Percentiles rank a stretch among this genome's conserved stretches.
These are phyloP conservation scores for Hydrangea macrophylla DNA, from an alignment of 148 eudicot genomes.

Conservation along the genomic window DNA sequence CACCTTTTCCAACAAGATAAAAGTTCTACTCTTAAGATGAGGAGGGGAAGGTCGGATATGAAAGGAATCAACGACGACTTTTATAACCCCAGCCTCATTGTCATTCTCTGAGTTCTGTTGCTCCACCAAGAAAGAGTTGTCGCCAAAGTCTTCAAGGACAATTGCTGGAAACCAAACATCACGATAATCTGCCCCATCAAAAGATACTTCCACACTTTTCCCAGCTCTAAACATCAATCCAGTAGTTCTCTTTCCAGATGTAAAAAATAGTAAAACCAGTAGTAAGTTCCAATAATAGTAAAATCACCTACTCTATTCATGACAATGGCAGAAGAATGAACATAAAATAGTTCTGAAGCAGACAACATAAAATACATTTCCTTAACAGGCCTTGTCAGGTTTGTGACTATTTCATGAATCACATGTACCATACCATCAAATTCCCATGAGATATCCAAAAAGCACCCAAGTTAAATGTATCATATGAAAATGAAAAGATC, in stretches of 20 bases:
- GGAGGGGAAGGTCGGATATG: constrained; percentile 38
- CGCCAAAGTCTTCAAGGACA: constrained; percentile 15
- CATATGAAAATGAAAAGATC: too few relatives aligned
- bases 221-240: constrained; percentile 23
- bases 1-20: constrained; percentile 33
- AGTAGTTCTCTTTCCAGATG: constrained; percentile 11
- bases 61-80: constrained; percentile 18
- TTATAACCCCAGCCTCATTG: constrained; percentile 6
- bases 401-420: too few relatives aligned
- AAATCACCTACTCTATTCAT: background rate
- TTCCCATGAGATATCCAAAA: too few relatives aligned
- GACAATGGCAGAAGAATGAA: background rate
- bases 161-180: constrained; percentile 42
- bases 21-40: constrained; percentile 20
- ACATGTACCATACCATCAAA: too few relatives aligned
- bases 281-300: background rate
- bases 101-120: background rate
- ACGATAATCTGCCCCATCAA: constrained; percentile 20
- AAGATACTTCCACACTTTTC: constrained; percentile 34
- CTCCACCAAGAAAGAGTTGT: constrained; percentile 25
- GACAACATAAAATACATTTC: background rate
- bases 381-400: too few relatives aligned
- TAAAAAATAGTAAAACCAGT: background rate
- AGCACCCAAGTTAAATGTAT: too few relatives aligned
- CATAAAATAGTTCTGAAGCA: background rate